phyloP scores from a whole-genome alignment of 768 basidiomycete species.

The Calocybe cyanea region DNA sequence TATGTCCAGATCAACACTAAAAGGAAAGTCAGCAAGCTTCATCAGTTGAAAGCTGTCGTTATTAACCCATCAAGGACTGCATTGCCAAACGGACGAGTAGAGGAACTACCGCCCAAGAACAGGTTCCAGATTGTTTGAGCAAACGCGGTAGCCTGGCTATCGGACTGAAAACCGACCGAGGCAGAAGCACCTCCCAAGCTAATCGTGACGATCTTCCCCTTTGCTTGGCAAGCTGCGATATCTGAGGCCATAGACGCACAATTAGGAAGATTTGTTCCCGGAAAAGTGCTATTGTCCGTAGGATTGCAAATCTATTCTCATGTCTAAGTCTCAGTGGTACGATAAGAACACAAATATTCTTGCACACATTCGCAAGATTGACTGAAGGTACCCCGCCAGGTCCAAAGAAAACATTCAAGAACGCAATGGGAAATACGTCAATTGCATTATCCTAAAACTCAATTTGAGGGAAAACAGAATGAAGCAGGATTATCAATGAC shows the following conservation, averaged over 20 bases:
- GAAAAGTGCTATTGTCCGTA: constrained; percentile 50
- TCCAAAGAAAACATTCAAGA: constrained; percentile 63
- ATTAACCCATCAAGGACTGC: constrained; percentile 70
- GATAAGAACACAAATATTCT: not conserved
- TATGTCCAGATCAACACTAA: constrained; percentile 68
- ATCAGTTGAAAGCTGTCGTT: not conserved
- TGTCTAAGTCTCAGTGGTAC: not conserved
- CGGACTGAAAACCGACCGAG: constrained; percentile 55
- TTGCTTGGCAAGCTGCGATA: constrained; percentile 62
- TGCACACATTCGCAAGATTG: constrained; percentile 63
- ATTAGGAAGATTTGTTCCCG: constrained; percentile 59
- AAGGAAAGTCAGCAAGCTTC: not conserved
- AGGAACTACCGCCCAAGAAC: constrained; percentile 55
- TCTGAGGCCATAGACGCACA: constrained; percentile 58
- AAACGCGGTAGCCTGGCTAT: constrained; percentile 52
- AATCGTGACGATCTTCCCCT: constrained; percentile 57
- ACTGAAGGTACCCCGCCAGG: constrained; percentile 58
- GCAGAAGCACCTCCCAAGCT: constrained; percentile 64
- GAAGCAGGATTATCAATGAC: constrained; percentile 12
- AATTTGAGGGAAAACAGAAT: constrained; percentile 1
- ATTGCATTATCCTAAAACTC: constrained; percentile 54
- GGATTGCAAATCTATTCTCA: constrained; percentile 56
- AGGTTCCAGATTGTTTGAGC: constrained; percentile 70
- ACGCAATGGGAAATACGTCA: constrained; percentile 68
- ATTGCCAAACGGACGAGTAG: constrained; percentile 65